Percentiles rank a stretch among this genome's conserved stretches.
phyloP scores from a whole-genome alignment of 805 yeast species.

The Wickerhamomyces bisporus region DNA sequence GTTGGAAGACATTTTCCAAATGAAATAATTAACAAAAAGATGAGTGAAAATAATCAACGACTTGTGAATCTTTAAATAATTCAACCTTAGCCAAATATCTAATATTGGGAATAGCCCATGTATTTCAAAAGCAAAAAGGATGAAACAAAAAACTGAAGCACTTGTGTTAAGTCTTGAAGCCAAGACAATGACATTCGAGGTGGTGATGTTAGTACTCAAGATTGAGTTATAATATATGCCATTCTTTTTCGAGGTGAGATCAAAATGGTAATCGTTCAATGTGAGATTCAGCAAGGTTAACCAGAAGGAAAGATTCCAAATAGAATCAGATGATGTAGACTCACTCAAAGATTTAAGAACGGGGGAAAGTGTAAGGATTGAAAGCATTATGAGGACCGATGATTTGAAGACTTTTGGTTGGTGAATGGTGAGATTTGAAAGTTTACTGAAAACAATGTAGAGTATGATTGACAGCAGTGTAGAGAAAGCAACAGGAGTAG shows the following conservation, averaged over 20 bases:
- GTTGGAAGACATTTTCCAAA: conserved; percentile 34
- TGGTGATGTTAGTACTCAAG: conserved; percentile 73
- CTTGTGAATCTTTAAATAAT: conserved; percentile 17
- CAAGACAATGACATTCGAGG: conserved; percentile 82
- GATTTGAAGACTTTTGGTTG: conserved; percentile 44
- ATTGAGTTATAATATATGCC: conserved; percentile 35
- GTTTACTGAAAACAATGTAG: no score
- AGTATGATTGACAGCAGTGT: conserved; percentile 30
- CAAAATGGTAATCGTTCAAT: conserved; percentile 62
- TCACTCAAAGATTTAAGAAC: conserved; percentile 82
- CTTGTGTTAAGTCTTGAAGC: conserved; percentile 82
- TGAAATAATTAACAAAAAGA: conserved; percentile 26
- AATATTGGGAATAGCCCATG: conserved; percentile 72
- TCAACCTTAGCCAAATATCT: conserved; percentile 51
- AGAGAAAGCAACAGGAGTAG: conserved; percentile 33
- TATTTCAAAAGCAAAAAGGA: conserved; percentile 64
- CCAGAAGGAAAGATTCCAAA: conserved; percentile 89
- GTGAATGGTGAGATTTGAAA: background rate
- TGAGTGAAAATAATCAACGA: conserved; percentile 5
- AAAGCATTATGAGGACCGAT: conserved; percentile 59
- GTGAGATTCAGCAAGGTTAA: conserved; percentile 63
- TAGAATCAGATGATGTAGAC: conserved; percentile 88
- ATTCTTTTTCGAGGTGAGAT: conserved; percentile 22
- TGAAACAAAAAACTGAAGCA: conserved; percentile 75
- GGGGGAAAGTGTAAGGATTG: conserved; percentile 78